Percentiles rank a stretch among this genome's conserved stretches.
Evolutionary conservation across 2,329 filamentous ascomycete genomes (phyloP).

Genomic region (Venturiaceae sp.): DNA sequence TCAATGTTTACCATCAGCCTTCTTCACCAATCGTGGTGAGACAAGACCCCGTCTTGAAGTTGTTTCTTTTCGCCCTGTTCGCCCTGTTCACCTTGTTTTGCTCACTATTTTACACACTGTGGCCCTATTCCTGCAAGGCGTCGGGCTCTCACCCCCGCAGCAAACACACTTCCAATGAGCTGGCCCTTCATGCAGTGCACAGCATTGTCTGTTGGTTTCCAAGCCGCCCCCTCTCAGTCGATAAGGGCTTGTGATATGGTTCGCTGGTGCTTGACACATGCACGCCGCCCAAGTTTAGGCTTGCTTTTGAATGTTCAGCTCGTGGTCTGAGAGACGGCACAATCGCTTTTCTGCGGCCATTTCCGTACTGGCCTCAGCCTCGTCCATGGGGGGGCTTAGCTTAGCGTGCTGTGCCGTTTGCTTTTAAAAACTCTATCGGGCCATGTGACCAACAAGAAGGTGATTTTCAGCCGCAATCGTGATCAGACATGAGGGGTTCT

Average conservation of each 20-base stretch:
- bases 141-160: no score
- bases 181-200: neutral
- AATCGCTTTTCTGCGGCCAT: neutral
- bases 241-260: neutral
- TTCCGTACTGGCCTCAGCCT: neutral
- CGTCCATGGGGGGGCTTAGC: neutral
- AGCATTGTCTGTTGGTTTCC: neutral
- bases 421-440: no score
- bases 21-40: neutral
- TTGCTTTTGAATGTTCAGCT: neutral
- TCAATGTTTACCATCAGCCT: neutral
- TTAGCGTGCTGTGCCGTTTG: no score
- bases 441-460: neutral
- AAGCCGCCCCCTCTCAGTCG: neutral
- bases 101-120: neutral
- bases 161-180: neutral
- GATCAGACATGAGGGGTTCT: neutral
- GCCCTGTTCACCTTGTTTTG: neutral
- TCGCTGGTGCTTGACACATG: neutral
- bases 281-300: neutral
- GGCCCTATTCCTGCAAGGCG: neutral
- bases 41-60: neutral
- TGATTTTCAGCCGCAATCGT: neutral
- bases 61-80: neutral
- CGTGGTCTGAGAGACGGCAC: neutral